Evolutionary conservation across 805 yeast species (phyloP).

Genomic region (Pichia scutulata): DNA sequence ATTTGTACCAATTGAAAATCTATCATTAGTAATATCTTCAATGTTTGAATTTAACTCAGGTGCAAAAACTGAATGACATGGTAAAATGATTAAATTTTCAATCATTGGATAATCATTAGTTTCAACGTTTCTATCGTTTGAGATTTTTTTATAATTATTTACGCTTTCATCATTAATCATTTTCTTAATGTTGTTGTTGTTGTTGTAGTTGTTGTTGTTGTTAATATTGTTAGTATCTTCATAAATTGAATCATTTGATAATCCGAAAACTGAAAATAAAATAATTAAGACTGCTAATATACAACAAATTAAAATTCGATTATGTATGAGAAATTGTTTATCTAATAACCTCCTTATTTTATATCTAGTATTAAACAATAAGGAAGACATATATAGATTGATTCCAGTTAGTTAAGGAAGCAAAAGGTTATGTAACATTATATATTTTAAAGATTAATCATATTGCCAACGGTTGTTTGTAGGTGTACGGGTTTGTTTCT

Average conservation of each 20-base stretch:
- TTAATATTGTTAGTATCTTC: background rate
- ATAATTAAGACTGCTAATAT: slow-evolving; percentile 1
- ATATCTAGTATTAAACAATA: background rate
- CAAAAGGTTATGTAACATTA: too few species aligned
- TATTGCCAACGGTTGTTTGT: too few species aligned
- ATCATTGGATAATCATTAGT: background rate
- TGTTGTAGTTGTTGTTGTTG: background rate
- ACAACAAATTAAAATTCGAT: background rate
- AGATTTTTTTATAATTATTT: background rate
- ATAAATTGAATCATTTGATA: slow-evolving; percentile 1
- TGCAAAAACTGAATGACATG: slow-evolving; percentile 32
- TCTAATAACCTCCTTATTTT: background rate
- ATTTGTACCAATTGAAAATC: slow-evolving; percentile 34
- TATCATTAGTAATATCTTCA: background rate
- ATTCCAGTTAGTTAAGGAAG: too few species aligned
- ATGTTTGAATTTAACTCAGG: slow-evolving; percentile 7
- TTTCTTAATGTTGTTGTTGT: too few species aligned
- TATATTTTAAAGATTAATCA: too few species aligned
- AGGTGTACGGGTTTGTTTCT: background rate
- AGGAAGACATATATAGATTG: background rate
- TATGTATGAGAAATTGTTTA: background rate
- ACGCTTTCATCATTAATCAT: too few species aligned
- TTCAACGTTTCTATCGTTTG: background rate
- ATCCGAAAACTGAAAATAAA: slow-evolving; percentile 3
- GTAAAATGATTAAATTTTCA: slow-evolving; percentile 37